Conservation (phyloP, 2,329 filamentous ascomycete species). For the Didymella arachidicola region DNA sequence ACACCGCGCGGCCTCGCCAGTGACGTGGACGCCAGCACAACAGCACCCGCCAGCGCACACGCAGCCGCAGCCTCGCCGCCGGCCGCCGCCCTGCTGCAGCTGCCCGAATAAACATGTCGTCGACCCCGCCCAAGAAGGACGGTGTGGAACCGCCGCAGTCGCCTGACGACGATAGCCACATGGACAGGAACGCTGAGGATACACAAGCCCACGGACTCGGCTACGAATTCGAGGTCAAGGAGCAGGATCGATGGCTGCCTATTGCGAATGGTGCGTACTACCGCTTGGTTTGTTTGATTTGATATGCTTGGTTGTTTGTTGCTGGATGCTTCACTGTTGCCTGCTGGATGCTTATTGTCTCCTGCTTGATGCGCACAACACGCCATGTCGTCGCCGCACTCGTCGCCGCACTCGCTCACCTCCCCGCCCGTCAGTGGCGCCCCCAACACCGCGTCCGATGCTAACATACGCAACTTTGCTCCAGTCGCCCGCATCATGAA, state of each 20-base stretch:
- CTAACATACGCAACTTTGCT: slow-evolving; percentile 93
- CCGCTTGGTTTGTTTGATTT: slow-evolving; percentile 46
- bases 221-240: slow-evolving; percentile 98
- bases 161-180: slow-evolving; percentile 90
- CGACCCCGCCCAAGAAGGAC: slow-evolving; percentile 84
- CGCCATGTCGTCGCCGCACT: slow-evolving; percentile 50
- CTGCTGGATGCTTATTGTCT: too few species aligned
- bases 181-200: slow-evolving; percentile 83
- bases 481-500: slow-evolving; percentile 99
- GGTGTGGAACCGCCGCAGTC: slow-evolving; percentile 94
- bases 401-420: slow-evolving; percentile 49
- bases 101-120: slow-evolving; percentile 90
- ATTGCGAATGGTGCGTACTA: slow-evolving; percentile 98
- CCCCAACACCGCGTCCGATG: slow-evolving; percentile 66
- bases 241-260: slow-evolving; percentile 98
- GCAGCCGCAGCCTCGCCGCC: slow-evolving; percentile 61
- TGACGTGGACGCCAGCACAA: slow-evolving; percentile 54
- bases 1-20: slow-evolving; percentile 45
- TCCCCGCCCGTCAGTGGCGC: slow-evolving; percentile 43
- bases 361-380: slow-evolving; percentile 42
- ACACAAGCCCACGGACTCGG: slow-evolving; percentile 77
- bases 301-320: slow-evolving; percentile 9
- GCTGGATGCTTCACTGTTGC: too few species aligned
- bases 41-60: slow-evolving; percentile 52
- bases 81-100: slow-evolving; percentile 51